These are phyloP conservation scores for Naganishia antarctica DNA, from an alignment of 768 basidiomycete genomes.

Conservation along the genomic window DNA sequence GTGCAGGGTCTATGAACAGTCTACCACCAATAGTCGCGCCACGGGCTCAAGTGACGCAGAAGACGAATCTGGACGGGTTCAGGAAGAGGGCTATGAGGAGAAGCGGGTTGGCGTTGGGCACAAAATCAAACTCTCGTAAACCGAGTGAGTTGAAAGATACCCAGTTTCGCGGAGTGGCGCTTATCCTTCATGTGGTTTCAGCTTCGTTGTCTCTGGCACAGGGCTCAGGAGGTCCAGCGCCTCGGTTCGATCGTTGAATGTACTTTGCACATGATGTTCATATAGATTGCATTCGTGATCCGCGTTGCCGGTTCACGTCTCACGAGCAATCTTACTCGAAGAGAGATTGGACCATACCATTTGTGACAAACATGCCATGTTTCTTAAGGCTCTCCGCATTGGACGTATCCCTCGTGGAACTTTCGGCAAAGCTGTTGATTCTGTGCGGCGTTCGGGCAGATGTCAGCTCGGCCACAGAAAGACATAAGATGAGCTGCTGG, in stretches of 20 bases:
- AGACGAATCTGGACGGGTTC: slow-evolving; percentile 17
- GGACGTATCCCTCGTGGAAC: neutral
- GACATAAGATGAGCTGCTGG: neutral
- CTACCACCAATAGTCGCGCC: slow-evolving; percentile 24
- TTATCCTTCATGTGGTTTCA: neutral
- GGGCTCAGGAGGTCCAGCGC: slow-evolving; percentile 11
- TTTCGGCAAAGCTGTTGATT: slow-evolving; percentile 3
- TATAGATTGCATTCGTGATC: neutral
- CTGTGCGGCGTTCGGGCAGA: neutral
- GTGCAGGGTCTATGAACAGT: neutral
- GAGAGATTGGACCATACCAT: neutral
- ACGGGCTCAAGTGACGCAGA: slow-evolving; percentile 8
- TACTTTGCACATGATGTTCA: no score
- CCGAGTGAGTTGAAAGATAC: neutral
- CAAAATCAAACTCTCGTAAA: slow-evolving; percentile 10
- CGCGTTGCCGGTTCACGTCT: neutral
- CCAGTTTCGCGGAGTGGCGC: neutral
- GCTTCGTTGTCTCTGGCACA: slow-evolving; percentile 11
- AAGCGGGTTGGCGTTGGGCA: slow-evolving; percentile 22
- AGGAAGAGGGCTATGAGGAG: slow-evolving; percentile 25
- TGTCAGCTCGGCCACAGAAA: neutral
- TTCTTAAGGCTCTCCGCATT: neutral
- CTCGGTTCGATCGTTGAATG: slow-evolving; percentile 4
- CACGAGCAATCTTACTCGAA: neutral
- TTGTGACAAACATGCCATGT: slow-evolving; percentile 10